Base-by-base conservation (phyloP, 2,329 filamentous ascomycete genomes). In the Fusarium hostae region DNA sequence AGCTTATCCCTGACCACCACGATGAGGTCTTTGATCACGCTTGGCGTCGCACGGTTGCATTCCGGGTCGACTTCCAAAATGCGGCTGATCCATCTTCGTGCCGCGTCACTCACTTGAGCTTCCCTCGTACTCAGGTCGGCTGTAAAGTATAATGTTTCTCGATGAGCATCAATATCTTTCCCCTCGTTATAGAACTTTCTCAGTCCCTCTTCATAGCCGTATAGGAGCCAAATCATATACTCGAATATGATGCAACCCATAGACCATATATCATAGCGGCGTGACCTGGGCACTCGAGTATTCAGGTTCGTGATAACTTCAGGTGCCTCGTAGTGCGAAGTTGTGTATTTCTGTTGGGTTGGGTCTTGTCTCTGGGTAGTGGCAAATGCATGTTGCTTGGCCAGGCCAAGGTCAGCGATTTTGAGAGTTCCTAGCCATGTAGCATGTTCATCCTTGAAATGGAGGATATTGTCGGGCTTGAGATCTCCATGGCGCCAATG, bases 221-320 rank as follows among this genome's bases (percentile, higher is more conserved):
- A 75, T 0, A 79, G 57, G 0, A 80, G 40, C 79, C 79, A 81
- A 9, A 78, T 71, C 5, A 76, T 24, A 2, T 75, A 76, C 52
- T 80, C 78, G 2, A 81, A 60, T 0, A 72, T 70, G 10, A 81
- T 74, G 30, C 77, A 79, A 0, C 79, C 79, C 51, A 80, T 69
- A 0, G 78, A 78, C 79, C 79, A 81, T 7, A 75, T 68, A 10
- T 80, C 79, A 16, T 78, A 80, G 0, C 63, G 63, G 0, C 77
- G 70, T 1, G 78, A 78, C 6, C 70, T 50, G 2, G 68, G 52
- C 13, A 54, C 24, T 9, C 63, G 26, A n/a, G 48, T 6, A 1
- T 37, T 22, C 28, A 13, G 43, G 6, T 24, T 62, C 5, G 40
- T 72, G 15, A 51, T 60, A 0, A 59, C 61, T 20, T 75, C 72